phyloP scores from a whole-genome alignment of 371 early-diverging fungal species.

The Choanephora cucurbitarum region DNA sequence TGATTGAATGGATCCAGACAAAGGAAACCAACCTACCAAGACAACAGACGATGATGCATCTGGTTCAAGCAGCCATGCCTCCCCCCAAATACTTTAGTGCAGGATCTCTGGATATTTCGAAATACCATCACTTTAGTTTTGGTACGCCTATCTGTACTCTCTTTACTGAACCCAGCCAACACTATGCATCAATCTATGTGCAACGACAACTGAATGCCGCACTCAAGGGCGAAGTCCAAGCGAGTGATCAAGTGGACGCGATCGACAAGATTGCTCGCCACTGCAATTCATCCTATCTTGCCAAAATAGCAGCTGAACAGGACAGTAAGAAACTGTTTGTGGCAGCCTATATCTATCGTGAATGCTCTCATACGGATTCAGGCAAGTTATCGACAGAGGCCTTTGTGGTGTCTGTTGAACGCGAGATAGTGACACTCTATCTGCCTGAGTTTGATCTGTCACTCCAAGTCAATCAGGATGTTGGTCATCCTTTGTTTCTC shows the following conservation, averaged over 20 bases:
- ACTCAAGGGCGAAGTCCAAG: constrained; percentile 23
- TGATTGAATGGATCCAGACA: constrained; percentile 9
- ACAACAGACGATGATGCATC: constrained; percentile 48
- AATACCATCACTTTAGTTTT: constrained; percentile 65
- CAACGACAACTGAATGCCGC: constrained; percentile 67
- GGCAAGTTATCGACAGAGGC: constrained; percentile 7
- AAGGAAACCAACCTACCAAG: constrained; percentile 17
- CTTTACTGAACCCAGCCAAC: constrained; percentile 90
- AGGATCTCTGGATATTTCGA: constrained; percentile 62
- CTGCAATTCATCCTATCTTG: constrained; percentile 27
- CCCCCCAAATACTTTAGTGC: constrained; percentile 79
- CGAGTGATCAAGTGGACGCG: constrained; percentile 10
- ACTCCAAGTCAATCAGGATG: constrained; percentile 13
- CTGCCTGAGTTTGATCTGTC: constrained; percentile 23
- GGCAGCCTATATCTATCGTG: constrained; percentile 37
- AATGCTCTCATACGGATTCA: constrained; percentile 16
- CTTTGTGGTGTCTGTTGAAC: constrained; percentile 14
- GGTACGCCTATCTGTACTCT: constrained; percentile 74
- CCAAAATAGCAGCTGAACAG: constrained; percentile 23
- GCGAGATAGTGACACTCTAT: constrained; percentile 9
- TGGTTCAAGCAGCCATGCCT: constrained; percentile 66
- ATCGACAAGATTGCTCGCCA: constrained; percentile 37
- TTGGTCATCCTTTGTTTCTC: constrained; percentile 2
- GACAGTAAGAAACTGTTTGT: constrained; percentile 29
- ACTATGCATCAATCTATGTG: constrained; percentile 91